These are phyloP conservation scores for Serendipita sp. DNA, from an alignment of 768 basidiomycete species.

Conservation along the genomic window DNA sequence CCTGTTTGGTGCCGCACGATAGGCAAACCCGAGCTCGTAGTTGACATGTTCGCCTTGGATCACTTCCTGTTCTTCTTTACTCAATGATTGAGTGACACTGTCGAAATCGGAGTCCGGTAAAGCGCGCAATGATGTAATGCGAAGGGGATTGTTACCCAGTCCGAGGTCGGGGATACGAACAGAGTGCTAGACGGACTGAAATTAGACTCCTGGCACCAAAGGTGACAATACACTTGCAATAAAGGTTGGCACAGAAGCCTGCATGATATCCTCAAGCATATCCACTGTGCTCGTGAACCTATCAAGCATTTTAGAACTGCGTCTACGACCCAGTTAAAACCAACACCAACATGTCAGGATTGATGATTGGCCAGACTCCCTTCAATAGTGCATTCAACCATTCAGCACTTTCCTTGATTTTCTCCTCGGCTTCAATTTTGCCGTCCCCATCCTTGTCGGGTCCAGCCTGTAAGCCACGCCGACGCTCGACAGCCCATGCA, in stretches of 20 bases:
- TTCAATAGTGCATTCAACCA: conserved; percentile 6
- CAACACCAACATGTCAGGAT: conserved; percentile 6
- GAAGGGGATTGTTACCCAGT: conserved; percentile 3
- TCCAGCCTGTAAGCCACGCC: conserved; percentile 1
- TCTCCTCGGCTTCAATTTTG: neutral
- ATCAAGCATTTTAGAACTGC: neutral
- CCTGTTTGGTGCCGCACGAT: conserved; percentile 3
- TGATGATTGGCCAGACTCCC: conserved; percentile 6
- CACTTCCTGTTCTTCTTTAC: conserved; percentile 1
- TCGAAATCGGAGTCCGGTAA: conserved; percentile 6
- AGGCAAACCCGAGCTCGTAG: conserved; percentile 5
- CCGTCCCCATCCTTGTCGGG: conserved; percentile 6
- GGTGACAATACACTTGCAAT: neutral
- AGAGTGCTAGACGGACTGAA: neutral
- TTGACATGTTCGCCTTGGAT: conserved; percentile 6
- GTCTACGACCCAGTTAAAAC: neutral
- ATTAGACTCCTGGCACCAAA: neutral
- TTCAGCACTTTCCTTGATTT: conserved; percentile 7
- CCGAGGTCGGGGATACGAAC: conserved; percentile 5
- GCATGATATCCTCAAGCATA: conserved; percentile 8
- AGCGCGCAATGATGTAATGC: neutral
- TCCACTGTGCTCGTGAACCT: conserved; percentile 8
- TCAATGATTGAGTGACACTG: neutral
- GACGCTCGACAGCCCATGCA: conserved; percentile 1
- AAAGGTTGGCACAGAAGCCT: conserved; percentile 4